Conservation (phyloP, 257 asterid species). For the Avicennia marina region DNA sequence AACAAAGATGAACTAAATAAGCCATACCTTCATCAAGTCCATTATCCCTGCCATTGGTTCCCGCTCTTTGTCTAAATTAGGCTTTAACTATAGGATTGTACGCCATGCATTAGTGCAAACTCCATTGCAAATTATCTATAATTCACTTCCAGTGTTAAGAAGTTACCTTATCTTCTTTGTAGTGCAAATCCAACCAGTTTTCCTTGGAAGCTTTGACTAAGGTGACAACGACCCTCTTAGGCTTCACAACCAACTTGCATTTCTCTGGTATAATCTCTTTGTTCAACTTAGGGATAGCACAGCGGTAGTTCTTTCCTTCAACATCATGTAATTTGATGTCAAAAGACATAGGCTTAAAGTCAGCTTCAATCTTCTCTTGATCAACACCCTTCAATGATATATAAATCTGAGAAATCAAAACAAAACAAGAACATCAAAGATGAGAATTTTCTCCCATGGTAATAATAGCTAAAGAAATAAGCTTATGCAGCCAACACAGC, state of each 20-base stretch:
- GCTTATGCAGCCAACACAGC: too few species aligned
- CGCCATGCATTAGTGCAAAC: too few species aligned
- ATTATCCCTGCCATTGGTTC: conserved; percentile 95
- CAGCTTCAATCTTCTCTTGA: conserved; percentile 61
- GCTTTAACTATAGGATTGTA: conserved; percentile 47
- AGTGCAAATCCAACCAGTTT: conserved; percentile 83
- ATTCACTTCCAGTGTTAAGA: too few species aligned
- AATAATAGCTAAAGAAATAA: too few species aligned
- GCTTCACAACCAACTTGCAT: conserved; percentile 73
- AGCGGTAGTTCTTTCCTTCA: conserved; percentile 77
- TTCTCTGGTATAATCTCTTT: conserved; percentile 73
- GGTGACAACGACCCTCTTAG: conserved; percentile 59
- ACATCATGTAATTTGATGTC: conserved; percentile 74
- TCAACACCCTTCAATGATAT: conserved; percentile 78
- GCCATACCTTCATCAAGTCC: conserved; percentile 81
- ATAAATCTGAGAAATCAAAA: conserved; percentile 48
- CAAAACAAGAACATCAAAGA: too few species aligned
- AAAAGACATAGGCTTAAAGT: conserved; percentile 61
- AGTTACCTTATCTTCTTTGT: conserved; percentile 81
- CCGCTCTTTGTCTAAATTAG: conserved; percentile 54
- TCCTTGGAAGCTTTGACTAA: conserved; percentile 70
- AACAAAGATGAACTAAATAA: neutral
- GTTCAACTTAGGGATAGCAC: conserved; percentile 74
- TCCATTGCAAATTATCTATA: too few species aligned
- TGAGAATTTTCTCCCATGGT: too few species aligned